Evolutionary conservation across 176 grass and related monocot genomes (phyloP).

Genomic region (Elaeis guineensis): DNA sequence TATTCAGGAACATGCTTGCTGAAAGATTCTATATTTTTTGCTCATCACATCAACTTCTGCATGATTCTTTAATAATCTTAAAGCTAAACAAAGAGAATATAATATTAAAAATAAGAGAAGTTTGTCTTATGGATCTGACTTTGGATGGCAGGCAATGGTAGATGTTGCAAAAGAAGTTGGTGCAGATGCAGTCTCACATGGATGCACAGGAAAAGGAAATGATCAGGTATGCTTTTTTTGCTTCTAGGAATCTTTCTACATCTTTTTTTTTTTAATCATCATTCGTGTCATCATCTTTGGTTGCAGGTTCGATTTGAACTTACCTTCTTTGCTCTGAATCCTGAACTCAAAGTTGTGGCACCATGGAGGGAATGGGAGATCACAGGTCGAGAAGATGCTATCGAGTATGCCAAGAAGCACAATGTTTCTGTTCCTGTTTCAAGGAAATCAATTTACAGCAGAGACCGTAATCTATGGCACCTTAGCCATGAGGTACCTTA

Average conservation of each 20-base stretch:
- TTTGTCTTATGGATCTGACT: conserved; percentile 5
- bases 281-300: conserved; percentile 4
- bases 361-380: conserved; percentile 99
- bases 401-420: conserved; percentile 89
- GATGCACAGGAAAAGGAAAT: conserved; percentile 95
- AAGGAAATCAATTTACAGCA: conserved; percentile 96
- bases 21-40: no score
- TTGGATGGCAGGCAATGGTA: conserved; percentile 69
- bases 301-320: conserved; percentile 94
- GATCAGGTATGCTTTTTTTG: conserved; percentile 48
- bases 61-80: no score
- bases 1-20: no score
- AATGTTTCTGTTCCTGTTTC: conserved; percentile 71
- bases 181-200: conserved; percentile 86
- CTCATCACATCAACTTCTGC: no score
- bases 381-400: conserved; percentile 92
- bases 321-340: conserved; percentile 93
- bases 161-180: conserved; percentile 91
- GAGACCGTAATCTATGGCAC: conserved; percentile 97
- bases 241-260: background rate
- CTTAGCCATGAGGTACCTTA: conserved; percentile 93
- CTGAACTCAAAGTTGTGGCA: conserved; percentile 89
- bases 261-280: background rate
- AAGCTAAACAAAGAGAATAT: no score
- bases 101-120: no score